phyloP scores from a whole-genome alignment of 2,329 filamentous ascomycete genomes.

The Fusarium sp. region DNA sequence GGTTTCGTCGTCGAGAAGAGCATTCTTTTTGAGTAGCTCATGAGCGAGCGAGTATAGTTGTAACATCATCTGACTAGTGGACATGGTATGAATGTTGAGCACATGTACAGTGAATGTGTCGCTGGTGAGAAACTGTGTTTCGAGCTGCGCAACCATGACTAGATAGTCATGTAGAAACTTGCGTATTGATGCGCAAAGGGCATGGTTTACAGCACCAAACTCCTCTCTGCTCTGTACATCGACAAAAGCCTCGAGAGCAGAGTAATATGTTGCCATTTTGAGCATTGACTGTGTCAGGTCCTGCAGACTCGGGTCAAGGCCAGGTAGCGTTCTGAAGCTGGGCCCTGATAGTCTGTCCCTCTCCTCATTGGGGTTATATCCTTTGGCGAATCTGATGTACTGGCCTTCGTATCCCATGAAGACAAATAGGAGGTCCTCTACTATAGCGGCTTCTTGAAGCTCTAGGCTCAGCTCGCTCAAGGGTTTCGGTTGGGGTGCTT shows the following conservation, averaged over 20 bases:
- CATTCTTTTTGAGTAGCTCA: constrained; percentile 89
- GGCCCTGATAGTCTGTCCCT: constrained; percentile 89
- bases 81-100: constrained; percentile 89
- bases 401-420: constrained; percentile 99
- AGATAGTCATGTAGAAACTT: constrained; percentile 94
- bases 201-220: constrained; percentile 95
- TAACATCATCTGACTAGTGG: constrained; percentile 89
- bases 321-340: constrained; percentile 80
- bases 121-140: constrained; percentile 92
- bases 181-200: constrained; percentile 92
- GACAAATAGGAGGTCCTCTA: constrained; percentile 92
- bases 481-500: constrained; percentile 76
- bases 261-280: constrained; percentile 94
- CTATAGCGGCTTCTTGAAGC: constrained; percentile 84
- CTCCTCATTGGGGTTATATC: constrained; percentile 86
- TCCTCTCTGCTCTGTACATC: constrained; percentile 94
- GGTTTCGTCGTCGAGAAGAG: constrained; percentile 83
- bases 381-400: constrained; percentile 87
- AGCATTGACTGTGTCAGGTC: constrained; percentile 91
- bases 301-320: constrained; percentile 89
- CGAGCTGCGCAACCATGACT: constrained; percentile 90
- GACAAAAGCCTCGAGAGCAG: constrained; percentile 89
- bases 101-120: constrained; percentile 91
- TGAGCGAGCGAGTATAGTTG: constrained; percentile 90
- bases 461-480: constrained; percentile 80